Conservation (phyloP, 2,329 filamentous ascomycete species). For the Orbilia ellipsospora region DNA sequence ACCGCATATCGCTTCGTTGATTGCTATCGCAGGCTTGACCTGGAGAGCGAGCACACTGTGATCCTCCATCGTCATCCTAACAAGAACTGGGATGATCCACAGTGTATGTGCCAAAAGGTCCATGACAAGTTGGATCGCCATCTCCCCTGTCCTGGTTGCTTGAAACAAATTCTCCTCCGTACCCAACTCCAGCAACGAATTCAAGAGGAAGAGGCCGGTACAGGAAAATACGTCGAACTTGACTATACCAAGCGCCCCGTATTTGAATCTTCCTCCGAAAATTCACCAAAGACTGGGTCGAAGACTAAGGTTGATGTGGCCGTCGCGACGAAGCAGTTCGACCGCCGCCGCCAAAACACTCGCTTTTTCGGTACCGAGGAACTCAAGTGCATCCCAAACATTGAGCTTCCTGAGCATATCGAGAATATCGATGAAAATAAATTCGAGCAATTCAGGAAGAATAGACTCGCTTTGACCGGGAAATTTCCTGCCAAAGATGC, state of each 20-base stretch:
- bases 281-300: no score
- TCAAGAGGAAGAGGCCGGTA: slow-evolving; percentile 4
- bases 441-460: no score
- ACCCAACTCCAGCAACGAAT: slow-evolving; percentile 8
- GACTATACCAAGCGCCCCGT: slow-evolving; percentile 26
- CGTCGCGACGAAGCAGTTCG: no score
- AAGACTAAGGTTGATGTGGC: no score
- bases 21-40: slow-evolving; percentile 14
- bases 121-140: slow-evolving; percentile 3
- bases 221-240: slow-evolving; percentile 7
- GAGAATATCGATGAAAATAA: no score
- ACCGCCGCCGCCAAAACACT: no score
- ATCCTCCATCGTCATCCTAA: slow-evolving; percentile 18
- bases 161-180: slow-evolving; percentile 26
- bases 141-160: slow-evolving; percentile 22
- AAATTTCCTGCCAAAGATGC: no score
- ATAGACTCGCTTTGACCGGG: no score
- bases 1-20: slow-evolving; percentile 18
- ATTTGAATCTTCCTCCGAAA: neutral
- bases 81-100: slow-evolving; percentile 11
- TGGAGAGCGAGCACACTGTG: slow-evolving; percentile 20
- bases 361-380: neutral
- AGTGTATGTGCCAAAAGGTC: slow-evolving; percentile 5
- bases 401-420: no score
- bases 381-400: slow-evolving; percentile 12